A percentile compares a stretch with the other conserved stretches of the same genome.
Conservation (phyloP, 352 stramenopile genomes). For the Blastocystis sp. region DNA sequence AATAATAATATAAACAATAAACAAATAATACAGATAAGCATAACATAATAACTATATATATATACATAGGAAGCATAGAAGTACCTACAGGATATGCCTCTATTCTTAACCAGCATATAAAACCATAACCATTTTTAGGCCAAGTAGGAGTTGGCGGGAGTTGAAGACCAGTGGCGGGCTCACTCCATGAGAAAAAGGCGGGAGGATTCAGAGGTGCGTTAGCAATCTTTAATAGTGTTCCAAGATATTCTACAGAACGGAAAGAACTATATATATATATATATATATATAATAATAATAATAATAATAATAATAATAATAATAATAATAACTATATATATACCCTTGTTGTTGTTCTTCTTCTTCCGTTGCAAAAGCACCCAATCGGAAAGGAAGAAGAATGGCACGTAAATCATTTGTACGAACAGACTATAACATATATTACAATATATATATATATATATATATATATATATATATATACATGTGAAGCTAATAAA, state of each 20-base stretch:
- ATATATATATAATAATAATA: no score
- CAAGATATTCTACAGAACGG: conserved; percentile 28
- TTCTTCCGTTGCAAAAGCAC: conserved; percentile 22
- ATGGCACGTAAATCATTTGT: conserved; percentile 30
- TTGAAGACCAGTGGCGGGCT: conserved; percentile 1
- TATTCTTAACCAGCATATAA: conserved; percentile 23
- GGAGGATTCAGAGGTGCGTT: conserved; percentile 2
- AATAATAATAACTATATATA: no score
- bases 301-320: no score
- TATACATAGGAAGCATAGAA: neutral
- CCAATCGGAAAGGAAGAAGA: conserved; percentile 25
- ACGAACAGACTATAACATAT: conserved; percentile 31
- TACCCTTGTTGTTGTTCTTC: conserved; percentile 17
- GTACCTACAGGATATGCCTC: neutral
- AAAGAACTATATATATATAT: conserved; percentile 17
- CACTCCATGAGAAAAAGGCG: conserved; percentile 35
- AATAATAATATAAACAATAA: no score
- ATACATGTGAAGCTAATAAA: conserved; percentile 21
- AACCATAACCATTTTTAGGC: conserved; percentile 23
- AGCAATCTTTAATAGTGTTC: conserved; percentile 25
- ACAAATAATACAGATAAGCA: no score
- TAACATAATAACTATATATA: neutral
- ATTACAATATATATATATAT: no score
- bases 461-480: neutral
- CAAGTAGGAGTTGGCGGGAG: neutral